Conservation (phyloP, 768 basidiomycete genomes). For the Pleurotus eryngii region DNA sequence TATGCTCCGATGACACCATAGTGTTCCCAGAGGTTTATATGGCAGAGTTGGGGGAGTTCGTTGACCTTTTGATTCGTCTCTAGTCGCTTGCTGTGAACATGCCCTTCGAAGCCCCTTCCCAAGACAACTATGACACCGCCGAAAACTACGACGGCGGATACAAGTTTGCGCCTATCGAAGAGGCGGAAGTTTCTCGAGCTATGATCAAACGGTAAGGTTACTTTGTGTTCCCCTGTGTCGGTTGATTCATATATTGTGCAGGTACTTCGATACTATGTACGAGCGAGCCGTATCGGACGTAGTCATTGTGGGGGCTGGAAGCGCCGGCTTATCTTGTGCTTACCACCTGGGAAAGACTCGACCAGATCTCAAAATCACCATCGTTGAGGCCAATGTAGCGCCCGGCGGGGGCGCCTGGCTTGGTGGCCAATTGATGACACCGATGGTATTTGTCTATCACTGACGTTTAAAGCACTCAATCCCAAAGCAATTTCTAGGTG, state of each 20-base stretch:
- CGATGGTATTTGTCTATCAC: slow-evolving; percentile 48
- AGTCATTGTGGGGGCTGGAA: slow-evolving; percentile 73
- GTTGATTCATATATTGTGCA: slow-evolving; percentile 17
- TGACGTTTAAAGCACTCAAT: not conserved
- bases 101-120: slow-evolving; percentile 6
- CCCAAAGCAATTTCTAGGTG: slow-evolving; percentile 37
- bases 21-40: not conserved
- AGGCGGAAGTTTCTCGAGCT: slow-evolving; percentile 71
- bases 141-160: slow-evolving; percentile 65
- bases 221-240: not conserved
- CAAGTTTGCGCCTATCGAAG: slow-evolving; percentile 70
- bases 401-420: slow-evolving; percentile 80
- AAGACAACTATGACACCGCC: slow-evolving; percentile 21
- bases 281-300: slow-evolving; percentile 74
- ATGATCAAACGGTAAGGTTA: slow-evolving; percentile 65
- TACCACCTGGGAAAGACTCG: slow-evolving; percentile 66
- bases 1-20: slow-evolving; percentile 4
- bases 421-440: slow-evolving; percentile 75
- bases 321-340: slow-evolving; percentile 68
- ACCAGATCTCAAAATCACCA: slow-evolving; percentile 58
- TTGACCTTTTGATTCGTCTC: not conserved
- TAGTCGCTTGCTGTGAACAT: not conserved
- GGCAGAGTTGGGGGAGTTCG: not conserved
- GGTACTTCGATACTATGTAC: slow-evolving; percentile 74
- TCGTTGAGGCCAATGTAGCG: slow-evolving; percentile 77